A percentile compares a stretch with the other conserved stretches of the same genome.
These are phyloP conservation scores for Gloeopeniophorella convolvens DNA, from an alignment of 768 basidiomycete genomes.

Conservation along the genomic window DNA sequence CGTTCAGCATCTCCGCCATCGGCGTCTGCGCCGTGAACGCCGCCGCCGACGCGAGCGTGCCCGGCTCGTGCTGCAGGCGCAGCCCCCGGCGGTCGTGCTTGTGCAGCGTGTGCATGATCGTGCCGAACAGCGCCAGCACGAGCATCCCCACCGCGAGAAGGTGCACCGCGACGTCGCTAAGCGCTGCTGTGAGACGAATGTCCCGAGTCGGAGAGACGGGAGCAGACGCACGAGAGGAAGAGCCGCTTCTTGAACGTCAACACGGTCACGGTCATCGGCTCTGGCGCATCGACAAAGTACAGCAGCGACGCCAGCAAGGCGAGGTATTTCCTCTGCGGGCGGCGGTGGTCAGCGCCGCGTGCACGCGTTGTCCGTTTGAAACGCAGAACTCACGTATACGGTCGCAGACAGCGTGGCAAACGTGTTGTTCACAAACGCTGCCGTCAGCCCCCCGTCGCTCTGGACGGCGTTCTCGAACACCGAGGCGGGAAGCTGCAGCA, in stretches of 20 bases:
- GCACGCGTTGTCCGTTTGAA: no score
- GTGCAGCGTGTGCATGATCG: slow-evolving; percentile 44
- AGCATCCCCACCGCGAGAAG: slow-evolving; percentile 38
- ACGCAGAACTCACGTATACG: slow-evolving; percentile 42
- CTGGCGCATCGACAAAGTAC: slow-evolving; percentile 38
- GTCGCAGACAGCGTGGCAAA: slow-evolving; percentile 34
- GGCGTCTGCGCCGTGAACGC: slow-evolving; percentile 47
- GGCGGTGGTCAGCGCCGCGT: background rate
- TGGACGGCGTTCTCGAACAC: slow-evolving; percentile 41
- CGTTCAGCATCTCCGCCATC: slow-evolving; percentile 39
- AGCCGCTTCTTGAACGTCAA: slow-evolving; percentile 41
- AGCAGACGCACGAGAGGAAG: slow-evolving; percentile 39
- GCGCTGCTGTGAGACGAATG: background rate
- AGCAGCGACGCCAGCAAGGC: slow-evolving; percentile 44
- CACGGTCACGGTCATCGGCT: slow-evolving; percentile 35
- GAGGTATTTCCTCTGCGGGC: slow-evolving; percentile 38
- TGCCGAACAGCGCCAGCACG: slow-evolving; percentile 37
- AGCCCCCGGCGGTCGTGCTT: slow-evolving; percentile 38
- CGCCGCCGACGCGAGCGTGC: slow-evolving; percentile 52
- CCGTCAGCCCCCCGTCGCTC: slow-evolving; percentile 33
- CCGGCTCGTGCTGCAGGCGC: slow-evolving; percentile 39
- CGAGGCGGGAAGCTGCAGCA: slow-evolving; percentile 44
- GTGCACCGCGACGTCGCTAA: slow-evolving; percentile 39
- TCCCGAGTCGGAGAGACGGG: background rate
- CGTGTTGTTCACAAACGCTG: slow-evolving; percentile 31